Evolutionary conservation across 257 asterid species (phyloP).

Genomic region (Rauvolfia tetraphylla): DNA sequence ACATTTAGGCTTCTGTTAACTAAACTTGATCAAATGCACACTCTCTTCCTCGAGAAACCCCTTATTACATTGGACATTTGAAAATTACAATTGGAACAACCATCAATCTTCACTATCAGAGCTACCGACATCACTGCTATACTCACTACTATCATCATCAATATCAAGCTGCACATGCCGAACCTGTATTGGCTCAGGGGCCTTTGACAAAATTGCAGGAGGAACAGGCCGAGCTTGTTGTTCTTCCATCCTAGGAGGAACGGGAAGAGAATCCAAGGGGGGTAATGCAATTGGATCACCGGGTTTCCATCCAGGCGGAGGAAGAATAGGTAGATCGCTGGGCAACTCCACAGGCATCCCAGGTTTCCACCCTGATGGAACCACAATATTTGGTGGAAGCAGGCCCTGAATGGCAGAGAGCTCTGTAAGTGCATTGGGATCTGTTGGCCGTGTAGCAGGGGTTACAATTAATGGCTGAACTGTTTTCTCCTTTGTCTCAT

Average conservation of each 20-base stretch:
- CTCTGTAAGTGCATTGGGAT: conserved; percentile 35
- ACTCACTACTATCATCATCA: too few relatives aligned
- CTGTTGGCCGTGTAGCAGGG: conserved; percentile 26
- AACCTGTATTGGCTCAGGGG: too few relatives aligned
- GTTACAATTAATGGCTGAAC: conserved; percentile 53
- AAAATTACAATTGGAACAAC: background rate
- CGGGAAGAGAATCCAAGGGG: too few relatives aligned
- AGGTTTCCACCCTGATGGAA: too few relatives aligned
- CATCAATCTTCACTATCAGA: conserved; percentile 64
- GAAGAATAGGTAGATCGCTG: too few relatives aligned
- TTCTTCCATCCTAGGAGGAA: conserved; percentile 61
- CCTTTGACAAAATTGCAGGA: conserved; percentile 46
- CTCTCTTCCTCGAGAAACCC: background rate
- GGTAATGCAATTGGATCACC: too few relatives aligned
- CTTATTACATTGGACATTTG: background rate
- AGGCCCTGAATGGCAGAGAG: conserved; percentile 44
- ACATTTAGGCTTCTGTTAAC: too few relatives aligned
- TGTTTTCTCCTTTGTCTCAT: too few relatives aligned
- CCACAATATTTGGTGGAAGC: conserved; percentile 63
- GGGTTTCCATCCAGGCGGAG: too few relatives aligned
- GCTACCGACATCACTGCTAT: too few relatives aligned
- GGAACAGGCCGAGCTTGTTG: conserved; percentile 42
- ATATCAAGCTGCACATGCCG: too few relatives aligned
- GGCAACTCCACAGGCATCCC: too few relatives aligned
- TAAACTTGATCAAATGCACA: background rate